Evolutionary conservation across 345 rosid genomes (phyloP).

Genomic region (Eutrema japonicum): DNA sequence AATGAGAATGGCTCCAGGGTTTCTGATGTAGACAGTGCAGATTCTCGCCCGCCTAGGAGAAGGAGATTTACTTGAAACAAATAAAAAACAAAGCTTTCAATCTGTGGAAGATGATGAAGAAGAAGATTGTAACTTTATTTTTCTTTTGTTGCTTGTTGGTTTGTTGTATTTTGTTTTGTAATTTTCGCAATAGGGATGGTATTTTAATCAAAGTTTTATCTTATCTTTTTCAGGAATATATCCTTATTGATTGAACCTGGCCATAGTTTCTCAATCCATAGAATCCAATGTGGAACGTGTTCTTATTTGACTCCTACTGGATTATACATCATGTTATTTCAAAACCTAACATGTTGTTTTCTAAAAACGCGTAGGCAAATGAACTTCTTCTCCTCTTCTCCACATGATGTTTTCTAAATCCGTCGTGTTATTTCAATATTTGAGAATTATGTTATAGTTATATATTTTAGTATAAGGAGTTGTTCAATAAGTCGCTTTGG

Average conservation of each 20-base stretch:
- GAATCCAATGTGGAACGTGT: conserved; percentile 15
- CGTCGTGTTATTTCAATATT: too few species aligned
- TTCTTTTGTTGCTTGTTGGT: conserved; percentile 35
- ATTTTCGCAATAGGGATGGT: conserved; percentile 36
- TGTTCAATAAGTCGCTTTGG: conserved; percentile 43
- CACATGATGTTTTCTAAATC: too few species aligned
- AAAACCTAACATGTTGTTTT: too few species aligned
- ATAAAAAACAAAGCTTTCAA: neutral
- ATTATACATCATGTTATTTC: neutral
- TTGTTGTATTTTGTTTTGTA: conserved; percentile 41
- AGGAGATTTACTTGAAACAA: conserved; percentile 59
- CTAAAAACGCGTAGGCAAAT: too few species aligned
- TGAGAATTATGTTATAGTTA: too few species aligned
- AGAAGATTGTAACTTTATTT: conserved; percentile 35
- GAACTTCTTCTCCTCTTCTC: too few species aligned
- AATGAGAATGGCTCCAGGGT: conserved; percentile 65
- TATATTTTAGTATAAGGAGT: too few species aligned
- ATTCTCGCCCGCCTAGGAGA: conserved; percentile 87
- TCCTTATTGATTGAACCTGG: neutral
- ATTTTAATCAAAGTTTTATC: conserved; percentile 26
- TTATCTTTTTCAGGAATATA: conserved; percentile 1
- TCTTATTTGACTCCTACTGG: neutral
- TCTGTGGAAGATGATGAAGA: conserved; percentile 35
- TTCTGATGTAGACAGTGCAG: conserved; percentile 79
- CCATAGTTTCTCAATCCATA: conserved; percentile 2